Conservation (phyloP, 2,329 filamentous ascomycete genomes). For the Blastomyces silverae region DNA sequence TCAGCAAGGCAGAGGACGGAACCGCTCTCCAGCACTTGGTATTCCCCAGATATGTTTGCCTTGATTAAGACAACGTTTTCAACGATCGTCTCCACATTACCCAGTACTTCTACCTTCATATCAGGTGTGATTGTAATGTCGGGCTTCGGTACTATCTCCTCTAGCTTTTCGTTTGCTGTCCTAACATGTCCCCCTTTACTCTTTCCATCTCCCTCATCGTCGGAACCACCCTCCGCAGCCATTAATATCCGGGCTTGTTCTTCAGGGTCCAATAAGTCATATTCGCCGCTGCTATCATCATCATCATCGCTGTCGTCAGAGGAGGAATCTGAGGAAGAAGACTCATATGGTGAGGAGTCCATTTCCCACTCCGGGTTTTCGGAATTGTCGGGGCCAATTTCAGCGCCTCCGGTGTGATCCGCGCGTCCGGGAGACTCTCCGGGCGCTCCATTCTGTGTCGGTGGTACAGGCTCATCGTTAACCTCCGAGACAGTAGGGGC, state of each 20-base stretch:
- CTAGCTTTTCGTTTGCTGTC: slow-evolving; percentile 70
- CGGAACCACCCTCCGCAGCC: slow-evolving; percentile 70
- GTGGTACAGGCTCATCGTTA: slow-evolving; percentile 1
- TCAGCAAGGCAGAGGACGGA: slow-evolving; percentile 75
- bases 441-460: slow-evolving; percentile 4
- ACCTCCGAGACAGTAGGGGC: neutral
- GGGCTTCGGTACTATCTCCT: slow-evolving; percentile 63
- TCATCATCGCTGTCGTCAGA: slow-evolving; percentile 52
- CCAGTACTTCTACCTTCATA: slow-evolving; percentile 70
- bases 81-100: slow-evolving; percentile 67
- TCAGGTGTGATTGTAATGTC: slow-evolving; percentile 69
- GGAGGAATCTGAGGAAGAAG: slow-evolving; percentile 54
- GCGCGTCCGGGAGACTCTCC: slow-evolving; percentile 12
- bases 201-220: slow-evolving; percentile 58
- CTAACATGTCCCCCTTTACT: slow-evolving; percentile 50
- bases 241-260: slow-evolving; percentile 81
- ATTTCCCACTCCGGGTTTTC: slow-evolving; percentile 71
- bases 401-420: slow-evolving; percentile 13
- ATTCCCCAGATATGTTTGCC: slow-evolving; percentile 70
- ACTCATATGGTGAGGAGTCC: slow-evolving; percentile 70
- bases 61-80: slow-evolving; percentile 73
- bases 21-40: slow-evolving; percentile 74
- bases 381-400: slow-evolving; percentile 21
- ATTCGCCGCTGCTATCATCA: slow-evolving; percentile 43
- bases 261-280: slow-evolving; percentile 68